Evolutionary conservation across 768 basidiomycete genomes (phyloP).

Genomic region (Panellus pusillus): DNA sequence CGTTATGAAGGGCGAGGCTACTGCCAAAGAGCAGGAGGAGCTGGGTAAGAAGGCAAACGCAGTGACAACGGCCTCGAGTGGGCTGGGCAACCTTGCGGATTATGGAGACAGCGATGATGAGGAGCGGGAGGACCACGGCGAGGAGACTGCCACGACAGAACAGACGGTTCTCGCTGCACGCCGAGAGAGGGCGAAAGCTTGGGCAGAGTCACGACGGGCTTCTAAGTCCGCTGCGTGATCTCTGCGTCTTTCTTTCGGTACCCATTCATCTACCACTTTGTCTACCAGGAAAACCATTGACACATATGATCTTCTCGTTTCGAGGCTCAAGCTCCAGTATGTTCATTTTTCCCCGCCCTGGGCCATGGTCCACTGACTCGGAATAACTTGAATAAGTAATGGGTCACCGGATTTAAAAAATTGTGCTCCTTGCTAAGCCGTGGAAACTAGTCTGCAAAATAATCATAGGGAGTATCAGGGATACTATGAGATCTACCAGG

Average conservation of each 20-base stretch:
- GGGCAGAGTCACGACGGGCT: constrained; percentile 52
- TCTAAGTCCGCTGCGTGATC: constrained; percentile 4
- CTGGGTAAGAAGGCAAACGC: constrained; percentile 26
- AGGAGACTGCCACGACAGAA: constrained; percentile 23
- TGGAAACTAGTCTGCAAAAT: too few relatives aligned
- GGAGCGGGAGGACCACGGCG: constrained; percentile 30
- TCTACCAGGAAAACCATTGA: neutral
- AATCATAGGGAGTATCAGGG: too few relatives aligned
- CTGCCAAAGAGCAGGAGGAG: constrained; percentile 25
- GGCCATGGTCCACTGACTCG: too few relatives aligned
- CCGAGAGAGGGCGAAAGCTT: constrained; percentile 53
- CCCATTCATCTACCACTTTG: constrained; percentile 11
- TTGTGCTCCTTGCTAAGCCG: too few relatives aligned
- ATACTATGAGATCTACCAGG: too few relatives aligned
- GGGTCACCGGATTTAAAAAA: too few relatives aligned
- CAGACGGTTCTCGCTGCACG: constrained; percentile 13
- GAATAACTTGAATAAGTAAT: too few relatives aligned
- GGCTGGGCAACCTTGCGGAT: constrained; percentile 54
- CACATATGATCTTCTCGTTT: too few relatives aligned
- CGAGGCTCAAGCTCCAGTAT: too few relatives aligned
- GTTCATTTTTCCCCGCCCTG: too few relatives aligned
- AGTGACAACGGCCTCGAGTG: too few relatives aligned
- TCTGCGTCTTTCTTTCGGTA: neutral
- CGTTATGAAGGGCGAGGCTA: constrained; percentile 46
- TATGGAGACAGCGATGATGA: constrained; percentile 58